Evolutionary conservation across 805 yeast genomes (phyloP).

Genomic region (Maudiozyma pseudohumilis): DNA sequence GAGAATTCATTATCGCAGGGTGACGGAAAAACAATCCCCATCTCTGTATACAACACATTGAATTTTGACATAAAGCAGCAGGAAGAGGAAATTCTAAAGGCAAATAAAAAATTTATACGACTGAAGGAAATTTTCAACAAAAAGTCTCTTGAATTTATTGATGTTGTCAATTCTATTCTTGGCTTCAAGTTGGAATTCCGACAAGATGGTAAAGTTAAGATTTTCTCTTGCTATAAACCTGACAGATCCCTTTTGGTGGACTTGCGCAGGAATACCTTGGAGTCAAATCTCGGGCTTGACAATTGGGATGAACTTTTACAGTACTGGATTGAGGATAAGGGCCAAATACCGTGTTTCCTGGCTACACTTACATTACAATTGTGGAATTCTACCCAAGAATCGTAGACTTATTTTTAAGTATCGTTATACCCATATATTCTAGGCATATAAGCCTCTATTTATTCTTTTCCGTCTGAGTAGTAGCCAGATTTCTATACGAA

Average conservation of each 20-base stretch:
- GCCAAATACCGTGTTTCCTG: constrained; percentile 67
- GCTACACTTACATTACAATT: constrained; percentile 64
- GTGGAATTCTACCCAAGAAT: constrained; percentile 44
- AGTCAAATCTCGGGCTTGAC: constrained; percentile 32
- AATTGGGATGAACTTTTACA: constrained; percentile 44
- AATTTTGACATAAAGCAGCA: constrained; percentile 42
- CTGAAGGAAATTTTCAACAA: constrained; percentile 47
- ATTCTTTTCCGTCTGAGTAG: neutral
- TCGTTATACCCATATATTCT: neutral
- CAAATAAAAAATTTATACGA: constrained; percentile 44
- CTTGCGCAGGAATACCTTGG: constrained; percentile 42
- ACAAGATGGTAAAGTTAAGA: constrained; percentile 45
- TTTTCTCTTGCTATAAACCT: constrained; percentile 38
- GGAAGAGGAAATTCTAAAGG: constrained; percentile 38
- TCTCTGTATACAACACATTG: constrained; percentile 52
- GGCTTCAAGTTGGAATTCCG: constrained; percentile 69
- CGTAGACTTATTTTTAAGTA: neutral
- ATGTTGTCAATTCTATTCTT: constrained; percentile 53
- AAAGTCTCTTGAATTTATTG: constrained; percentile 63
- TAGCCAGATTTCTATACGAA: too few species aligned
- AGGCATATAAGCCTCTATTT: neutral
- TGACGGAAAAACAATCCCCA: constrained; percentile 39
- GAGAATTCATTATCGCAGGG: constrained; percentile 15
- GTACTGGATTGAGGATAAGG: constrained; percentile 58
- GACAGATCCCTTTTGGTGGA: constrained; percentile 46